Percentiles rank a stretch among this genome's conserved stretches.
Conservation (phyloP, 257 asterid species). For the Ilex aquifolium region DNA sequence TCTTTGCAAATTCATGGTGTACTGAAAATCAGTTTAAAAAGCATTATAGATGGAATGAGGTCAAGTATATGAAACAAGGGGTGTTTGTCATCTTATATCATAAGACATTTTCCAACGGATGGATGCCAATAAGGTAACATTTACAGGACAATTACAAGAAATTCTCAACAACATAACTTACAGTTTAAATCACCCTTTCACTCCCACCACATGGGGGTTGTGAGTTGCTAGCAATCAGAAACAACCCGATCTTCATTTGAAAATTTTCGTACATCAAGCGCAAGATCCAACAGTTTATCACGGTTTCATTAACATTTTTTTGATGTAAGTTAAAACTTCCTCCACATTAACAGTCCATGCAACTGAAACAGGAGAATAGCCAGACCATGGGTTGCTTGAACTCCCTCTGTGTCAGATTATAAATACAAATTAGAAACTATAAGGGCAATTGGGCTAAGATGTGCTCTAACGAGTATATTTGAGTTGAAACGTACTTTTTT, state of each 20-base stretch:
- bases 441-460: too few relatives aligned
- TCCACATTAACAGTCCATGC: slow-evolving; percentile 90
- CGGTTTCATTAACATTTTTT: slow-evolving; percentile 50
- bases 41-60: too few relatives aligned
- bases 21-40: too few relatives aligned
- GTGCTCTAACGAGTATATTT: too few relatives aligned
- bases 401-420: slow-evolving; percentile 62
- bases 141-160: too few relatives aligned
- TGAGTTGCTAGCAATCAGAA: background rate
- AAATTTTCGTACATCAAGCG: background rate
- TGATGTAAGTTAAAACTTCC: slow-evolving; percentile 53
- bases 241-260: background rate
- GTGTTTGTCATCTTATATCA: too few relatives aligned
- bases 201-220: background rate
- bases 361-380: slow-evolving; percentile 70
- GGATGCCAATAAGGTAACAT: too few relatives aligned
- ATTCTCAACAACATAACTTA: background rate
- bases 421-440: background rate
- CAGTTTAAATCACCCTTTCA: background rate
- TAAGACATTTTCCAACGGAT: too few relatives aligned
- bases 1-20: too few relatives aligned
- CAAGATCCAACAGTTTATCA: slow-evolving; percentile 19
- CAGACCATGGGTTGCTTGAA: slow-evolving; percentile 82
- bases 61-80: too few relatives aligned
- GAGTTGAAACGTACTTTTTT: slow-evolving; percentile 40